Evolutionary conservation across 495 filamentous ascomycete species (phyloP), one percentile per base, ranked within the genome.

Genomic region (Apiosordaria backusii): DNA sequence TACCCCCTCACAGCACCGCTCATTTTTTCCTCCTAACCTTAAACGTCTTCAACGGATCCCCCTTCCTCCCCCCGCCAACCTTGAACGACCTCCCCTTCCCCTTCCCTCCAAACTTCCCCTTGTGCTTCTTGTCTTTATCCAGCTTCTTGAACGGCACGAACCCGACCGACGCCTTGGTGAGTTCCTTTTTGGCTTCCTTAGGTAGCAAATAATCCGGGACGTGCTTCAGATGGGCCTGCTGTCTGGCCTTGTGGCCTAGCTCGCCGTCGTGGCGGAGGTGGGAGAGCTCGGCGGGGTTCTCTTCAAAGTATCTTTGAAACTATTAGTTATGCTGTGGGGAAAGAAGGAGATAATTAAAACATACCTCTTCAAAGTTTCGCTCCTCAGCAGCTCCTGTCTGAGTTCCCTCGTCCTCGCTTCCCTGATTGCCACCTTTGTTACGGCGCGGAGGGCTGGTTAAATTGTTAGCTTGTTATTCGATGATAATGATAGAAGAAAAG

Each of bases 161-260:
- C 1, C 88, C 87, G 29, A 89, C 79, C 58, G 88, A 82, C 25
- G 84, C 82, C 23, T 80, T 80, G 13, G 85, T 84, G 50, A 92
- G 75, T 2, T 81, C 89, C 68, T 87, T 87, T 71, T 85, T 88
- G 0, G 90, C 92, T 68, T 90, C 92, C 23, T 82, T 84, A 0
- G 95, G 95, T 71, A 99, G 83, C 57, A 99, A 78, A 78, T 99
- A 99, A 24, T 96, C 92, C 0, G 95, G 95, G 2, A 99, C 91
- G 80, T 98, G 93, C 77, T 91, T 96, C 65, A 99, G 78, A 83
- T 99, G 96, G 13, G 89, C 83, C 78, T 97, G 92, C 27, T 93
- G 83, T 68, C 90, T 83, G 4, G 90, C 89, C 22, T 88, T 61
- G 40, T 67, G 83, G 67, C 92, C 87, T 55, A 95, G 78, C 76